A percentile compares a stretch with the other conserved stretches of the same genome.
phyloP scores from a whole-genome alignment of 192 early-diverging fungal species.

The Backusella tuberculispora region DNA sequence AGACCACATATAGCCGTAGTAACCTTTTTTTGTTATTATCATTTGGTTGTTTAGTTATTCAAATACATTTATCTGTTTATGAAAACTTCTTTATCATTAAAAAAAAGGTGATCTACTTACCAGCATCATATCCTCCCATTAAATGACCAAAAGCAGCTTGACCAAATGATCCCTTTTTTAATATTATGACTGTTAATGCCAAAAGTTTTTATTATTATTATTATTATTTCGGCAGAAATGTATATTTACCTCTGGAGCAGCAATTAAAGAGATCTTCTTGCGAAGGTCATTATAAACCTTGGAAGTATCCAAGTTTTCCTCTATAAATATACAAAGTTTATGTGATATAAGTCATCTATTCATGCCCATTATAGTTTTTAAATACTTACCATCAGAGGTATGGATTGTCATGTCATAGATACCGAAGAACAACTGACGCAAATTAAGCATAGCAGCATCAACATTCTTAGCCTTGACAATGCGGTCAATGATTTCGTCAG shows the following conservation, averaged over 20 bases:
- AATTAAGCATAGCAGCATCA: conserved; percentile 69
- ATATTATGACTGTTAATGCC: not conserved
- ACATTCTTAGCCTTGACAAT: conserved; percentile 78
- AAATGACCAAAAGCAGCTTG: conserved; percentile 60
- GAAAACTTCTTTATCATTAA: not conserved
- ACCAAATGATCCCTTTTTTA: conserved; percentile 30
- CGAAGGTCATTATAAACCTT: conserved; percentile 53
- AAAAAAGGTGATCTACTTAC: conserved; percentile 4
- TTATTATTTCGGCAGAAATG: not conserved
- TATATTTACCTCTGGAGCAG: conserved; percentile 40
- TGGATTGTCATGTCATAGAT: conserved; percentile 80
- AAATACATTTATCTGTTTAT: not conserved
- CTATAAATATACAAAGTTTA: conserved; percentile 11
- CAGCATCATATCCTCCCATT: conserved; percentile 75
- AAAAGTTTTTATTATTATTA: not conserved
- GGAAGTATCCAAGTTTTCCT: conserved; percentile 49
- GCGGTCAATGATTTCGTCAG: conserved; percentile 67
- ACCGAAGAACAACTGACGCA: conserved; percentile 81
- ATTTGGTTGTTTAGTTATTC: conserved; percentile 16
- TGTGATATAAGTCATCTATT: not conserved
- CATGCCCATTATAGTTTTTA: not conserved
- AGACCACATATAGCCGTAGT: conserved; percentile 82
- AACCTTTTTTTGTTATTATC: conserved; percentile 34
- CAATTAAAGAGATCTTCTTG: conserved; percentile 42
- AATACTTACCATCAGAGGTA: conserved; percentile 48